Evolutionary conservation across 768 basidiomycete genomes (phyloP), one percentile per base, ranked within the genome.

Genomic region (Boletus pseudo-olivaceus): DNA sequence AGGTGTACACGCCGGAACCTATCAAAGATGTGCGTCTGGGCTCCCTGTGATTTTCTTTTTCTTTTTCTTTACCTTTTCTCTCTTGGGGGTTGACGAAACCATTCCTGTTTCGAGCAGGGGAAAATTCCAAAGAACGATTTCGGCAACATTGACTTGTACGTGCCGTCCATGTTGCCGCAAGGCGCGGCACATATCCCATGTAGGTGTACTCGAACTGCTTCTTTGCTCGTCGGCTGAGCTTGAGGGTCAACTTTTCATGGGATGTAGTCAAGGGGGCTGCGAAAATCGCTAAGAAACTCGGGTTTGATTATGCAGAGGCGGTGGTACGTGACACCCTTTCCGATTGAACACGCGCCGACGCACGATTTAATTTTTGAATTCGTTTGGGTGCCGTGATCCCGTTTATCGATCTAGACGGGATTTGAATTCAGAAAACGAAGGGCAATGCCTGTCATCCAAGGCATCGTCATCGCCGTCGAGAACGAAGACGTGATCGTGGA

Each of bases 61-160:
- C 40, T 57, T 48, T 43, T 43, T 26, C 30, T 17, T 37, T 39
- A 33, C 35, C 53, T 49, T 33, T 19, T 39, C 30, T 42, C 26
- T 38, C 35, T 30, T 48, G 15, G 30, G 19, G 32, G 39, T 23
- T 58, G 27, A 61, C 49, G 38, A 58, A 48, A 49, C 17, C 3
- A 34, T 53, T 46, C 19, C 51, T 38, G 54, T 58, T 65, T 57
- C 26, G 46, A 38, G 27, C 64, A 98, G 95, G 96, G 96, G 32
- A 84, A 82, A 67, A 82, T 99, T 30, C 94, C 94, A 7, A 95
- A 91, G 74, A 99, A 99, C 64, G 83, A 87, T 59, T 99, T 96
- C 68, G 96, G 96, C 17, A 99, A 98, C 68, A 90, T 99, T 59
- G 96, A 99, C 72, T 73, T 99, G 26, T 99, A 96, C 69, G 91